Conservation (phyloP, 164 flowering plant species). For the Stephania yunnanensis region DNA sequence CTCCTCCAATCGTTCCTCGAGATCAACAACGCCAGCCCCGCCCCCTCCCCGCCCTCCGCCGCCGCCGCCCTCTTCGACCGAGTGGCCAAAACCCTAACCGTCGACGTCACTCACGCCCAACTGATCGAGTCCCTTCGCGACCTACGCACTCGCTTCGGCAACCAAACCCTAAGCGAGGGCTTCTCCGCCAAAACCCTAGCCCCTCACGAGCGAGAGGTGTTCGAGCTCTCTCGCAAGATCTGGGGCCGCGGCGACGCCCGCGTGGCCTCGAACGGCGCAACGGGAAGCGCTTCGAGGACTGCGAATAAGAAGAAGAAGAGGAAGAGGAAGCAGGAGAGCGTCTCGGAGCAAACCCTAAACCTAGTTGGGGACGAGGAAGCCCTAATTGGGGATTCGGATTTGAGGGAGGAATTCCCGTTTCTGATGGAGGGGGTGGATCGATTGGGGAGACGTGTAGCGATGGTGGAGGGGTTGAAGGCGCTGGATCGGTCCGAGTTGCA, state of each 20-base stretch:
- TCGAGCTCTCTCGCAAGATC: conserved; percentile 12
- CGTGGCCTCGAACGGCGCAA: neutral
- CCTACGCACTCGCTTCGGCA: conserved; percentile 7
- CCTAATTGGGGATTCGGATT: neutral
- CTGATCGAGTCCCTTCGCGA: conserved; percentile 10
- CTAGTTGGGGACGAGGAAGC: too few relatives aligned
- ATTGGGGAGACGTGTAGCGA: neutral
- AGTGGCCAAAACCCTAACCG: conserved; percentile 2
- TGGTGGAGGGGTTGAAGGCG: conserved; percentile 5
- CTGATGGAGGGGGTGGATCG: conserved; percentile 2
- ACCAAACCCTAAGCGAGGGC: neutral
- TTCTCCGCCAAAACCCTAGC: neutral
- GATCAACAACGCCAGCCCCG: conserved; percentile 3
- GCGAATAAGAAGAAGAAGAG: neutral
- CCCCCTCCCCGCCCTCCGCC: conserved; percentile 7
- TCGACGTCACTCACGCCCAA: conserved; percentile 3
- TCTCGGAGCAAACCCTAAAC: too few relatives aligned
- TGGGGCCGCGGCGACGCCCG: conserved; percentile 6
- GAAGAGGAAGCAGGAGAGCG: neutral
- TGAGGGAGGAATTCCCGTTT: neutral
- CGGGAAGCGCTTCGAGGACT: neutral
- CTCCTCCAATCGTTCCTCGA: conserved; percentile 12
- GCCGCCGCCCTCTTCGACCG: conserved; percentile 9
- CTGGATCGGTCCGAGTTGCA: neutral
- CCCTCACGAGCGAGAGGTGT: conserved; percentile 6